Percentiles rank a stretch among this genome's conserved stretches.
phyloP scores from a whole-genome alignment of 2,329 filamentous ascomycete genomes.

The Tolypocladium cylindrosporum region DNA sequence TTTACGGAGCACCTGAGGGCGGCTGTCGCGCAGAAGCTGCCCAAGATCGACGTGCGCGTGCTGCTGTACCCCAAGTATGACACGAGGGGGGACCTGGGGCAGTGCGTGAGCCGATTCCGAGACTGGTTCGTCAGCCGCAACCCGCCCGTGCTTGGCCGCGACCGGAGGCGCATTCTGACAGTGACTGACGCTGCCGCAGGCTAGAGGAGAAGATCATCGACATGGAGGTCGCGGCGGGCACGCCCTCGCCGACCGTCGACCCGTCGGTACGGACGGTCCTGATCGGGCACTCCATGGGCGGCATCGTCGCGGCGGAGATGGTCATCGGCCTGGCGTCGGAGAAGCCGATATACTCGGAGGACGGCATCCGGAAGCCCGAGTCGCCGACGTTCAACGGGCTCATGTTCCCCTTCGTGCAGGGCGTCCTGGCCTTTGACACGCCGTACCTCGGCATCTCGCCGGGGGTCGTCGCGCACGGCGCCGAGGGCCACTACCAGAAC shows the following conservation, averaged over 20 bases:
- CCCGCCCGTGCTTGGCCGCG: background rate
- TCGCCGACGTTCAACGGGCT: constrained; percentile 43
- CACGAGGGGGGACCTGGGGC: constrained; percentile 65
- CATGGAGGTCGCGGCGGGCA: constrained; percentile 73
- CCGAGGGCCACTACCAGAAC: constrained; percentile 72
- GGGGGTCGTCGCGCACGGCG: constrained; percentile 74
- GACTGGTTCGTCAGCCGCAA: constrained; percentile 48
- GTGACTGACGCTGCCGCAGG: constrained; percentile 32
- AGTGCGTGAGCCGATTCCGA: constrained; percentile 63
- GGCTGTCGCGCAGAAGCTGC: constrained; percentile 54
- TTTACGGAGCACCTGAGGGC: constrained; percentile 65
- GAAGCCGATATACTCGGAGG: constrained; percentile 38
- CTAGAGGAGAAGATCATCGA: constrained; percentile 90
- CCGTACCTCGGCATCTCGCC: constrained; percentile 78
- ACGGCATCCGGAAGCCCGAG: constrained; percentile 26
- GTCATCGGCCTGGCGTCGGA: constrained; percentile 60
- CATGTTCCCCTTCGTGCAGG: constrained; percentile 91
- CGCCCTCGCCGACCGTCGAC: constrained; percentile 75
- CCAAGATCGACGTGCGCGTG: constrained; percentile 55
- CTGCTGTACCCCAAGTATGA: constrained; percentile 74
- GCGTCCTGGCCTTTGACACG: constrained; percentile 87
- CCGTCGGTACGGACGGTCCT: constrained; percentile 75
- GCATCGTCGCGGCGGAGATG: constrained; percentile 88
- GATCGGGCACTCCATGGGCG: constrained; percentile 83
- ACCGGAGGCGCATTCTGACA: background rate